Conservation (phyloP, 345 rosid species). For the Eucalyptus lansdowneana region DNA sequence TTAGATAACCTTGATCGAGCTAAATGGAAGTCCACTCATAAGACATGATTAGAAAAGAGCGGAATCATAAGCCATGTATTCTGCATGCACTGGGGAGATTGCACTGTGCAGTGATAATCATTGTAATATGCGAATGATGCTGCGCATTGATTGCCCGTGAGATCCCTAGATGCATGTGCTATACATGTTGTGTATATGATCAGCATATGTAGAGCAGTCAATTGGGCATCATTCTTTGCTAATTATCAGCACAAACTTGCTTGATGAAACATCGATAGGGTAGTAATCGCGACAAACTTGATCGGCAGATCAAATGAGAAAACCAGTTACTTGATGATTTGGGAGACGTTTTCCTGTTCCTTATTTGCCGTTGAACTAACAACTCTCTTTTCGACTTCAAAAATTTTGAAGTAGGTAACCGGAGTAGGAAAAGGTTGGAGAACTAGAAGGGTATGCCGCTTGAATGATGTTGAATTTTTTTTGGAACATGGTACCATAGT, state of each 20-base stretch:
- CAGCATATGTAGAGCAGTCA: not conserved
- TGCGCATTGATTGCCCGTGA: not conserved
- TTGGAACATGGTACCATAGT: not conserved
- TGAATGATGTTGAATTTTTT: not conserved
- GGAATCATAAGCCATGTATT: not conserved
- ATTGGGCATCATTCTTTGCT: not conserved
- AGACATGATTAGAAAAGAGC: not conserved
- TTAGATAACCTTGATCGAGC: slow-evolving; percentile 8
- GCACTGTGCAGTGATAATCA: not conserved
- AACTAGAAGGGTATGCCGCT: not conserved
- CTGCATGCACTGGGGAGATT: not conserved
- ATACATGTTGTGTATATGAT: not conserved
- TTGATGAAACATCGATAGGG: not conserved
- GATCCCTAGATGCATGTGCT: not conserved
- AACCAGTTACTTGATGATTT: not conserved
- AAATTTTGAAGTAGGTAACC: not conserved
- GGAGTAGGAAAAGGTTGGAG: not conserved
- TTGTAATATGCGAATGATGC: not conserved
- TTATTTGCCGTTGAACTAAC: not conserved
- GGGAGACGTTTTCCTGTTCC: not conserved
- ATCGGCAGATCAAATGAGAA: not conserved
- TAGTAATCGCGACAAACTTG: not conserved
- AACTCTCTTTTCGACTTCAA: not conserved
- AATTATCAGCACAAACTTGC: not conserved
- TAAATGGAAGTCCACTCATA: slow-evolving; percentile 27